These are phyloP conservation scores for Arxiozyma slooffiae DNA, from an alignment of 1,139 yeast genomes.

Conservation along the genomic window DNA sequence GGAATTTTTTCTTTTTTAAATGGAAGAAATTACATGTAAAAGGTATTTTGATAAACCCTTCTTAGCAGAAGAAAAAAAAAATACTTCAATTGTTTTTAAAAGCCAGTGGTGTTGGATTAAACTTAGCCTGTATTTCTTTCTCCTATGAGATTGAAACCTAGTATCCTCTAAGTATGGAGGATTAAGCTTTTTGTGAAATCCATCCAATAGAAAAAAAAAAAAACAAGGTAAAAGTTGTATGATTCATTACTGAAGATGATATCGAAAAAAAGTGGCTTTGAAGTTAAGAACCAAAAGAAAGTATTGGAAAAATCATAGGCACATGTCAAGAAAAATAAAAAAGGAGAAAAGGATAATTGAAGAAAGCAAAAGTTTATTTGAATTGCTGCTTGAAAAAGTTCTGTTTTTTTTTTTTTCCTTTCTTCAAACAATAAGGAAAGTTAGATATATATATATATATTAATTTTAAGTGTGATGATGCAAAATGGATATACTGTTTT, in stretches of 20 bases:
- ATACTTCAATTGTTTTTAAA: constrained; percentile 67
- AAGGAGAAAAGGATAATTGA: constrained; percentile 66
- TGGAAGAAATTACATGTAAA: constrained; percentile 55
- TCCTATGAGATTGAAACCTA: constrained; percentile 96
- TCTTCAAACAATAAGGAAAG: too few species aligned
- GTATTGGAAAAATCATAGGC: constrained; percentile 77
- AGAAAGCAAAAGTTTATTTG: constrained; percentile 70
- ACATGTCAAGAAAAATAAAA: constrained; percentile 69
- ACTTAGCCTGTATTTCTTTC: constrained; percentile 72
- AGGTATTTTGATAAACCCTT: constrained; percentile 39
- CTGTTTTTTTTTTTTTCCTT: neutral
- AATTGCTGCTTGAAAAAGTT: constrained; percentile 18
- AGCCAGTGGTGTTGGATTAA: constrained; percentile 95
- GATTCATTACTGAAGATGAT: constrained; percentile 74
- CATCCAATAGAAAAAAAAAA: constrained; percentile 91
- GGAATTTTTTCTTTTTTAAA: constrained; percentile 66
- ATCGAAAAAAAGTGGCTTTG: constrained; percentile 87
- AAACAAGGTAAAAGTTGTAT: constrained; percentile 57
- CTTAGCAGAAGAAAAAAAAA: constrained; percentile 39
- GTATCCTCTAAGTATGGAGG: constrained; percentile 95
- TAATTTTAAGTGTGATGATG: too few species aligned
- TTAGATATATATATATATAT: too few species aligned
- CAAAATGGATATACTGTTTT: neutral
- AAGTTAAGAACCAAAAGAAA: constrained; percentile 79
- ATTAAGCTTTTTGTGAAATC: constrained; percentile 89